A percentile compares a stretch with the other conserved stretches of the same genome.
phyloP scores from a whole-genome alignment of 805 yeast genomes.

The Priceomyces fermenticarens region DNA sequence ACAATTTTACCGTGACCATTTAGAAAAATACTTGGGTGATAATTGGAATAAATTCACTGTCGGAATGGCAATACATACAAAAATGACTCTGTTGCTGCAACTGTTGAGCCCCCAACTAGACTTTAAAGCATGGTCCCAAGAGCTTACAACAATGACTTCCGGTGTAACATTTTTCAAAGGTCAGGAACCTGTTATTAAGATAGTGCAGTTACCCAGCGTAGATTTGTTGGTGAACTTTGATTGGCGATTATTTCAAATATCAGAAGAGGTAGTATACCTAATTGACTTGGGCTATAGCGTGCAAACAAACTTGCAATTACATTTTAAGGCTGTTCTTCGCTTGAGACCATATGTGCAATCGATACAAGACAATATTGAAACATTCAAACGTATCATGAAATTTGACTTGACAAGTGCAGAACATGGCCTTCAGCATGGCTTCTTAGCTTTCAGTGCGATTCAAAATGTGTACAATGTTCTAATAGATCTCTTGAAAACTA shows the following conservation, averaged over 20 bases:
- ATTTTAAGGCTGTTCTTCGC: constrained; percentile 47
- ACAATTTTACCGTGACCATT: constrained; percentile 18
- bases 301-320: constrained; percentile 49
- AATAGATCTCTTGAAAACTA: constrained; percentile 29
- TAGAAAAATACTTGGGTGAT: constrained; percentile 26
- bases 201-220: constrained; percentile 1
- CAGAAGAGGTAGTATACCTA: constrained; percentile 55
- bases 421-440: constrained; percentile 37
- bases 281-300: constrained; percentile 50
- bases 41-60: constrained; percentile 37
- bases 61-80: constrained; percentile 60
- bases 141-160: constrained; percentile 3
- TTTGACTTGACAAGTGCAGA: constrained; percentile 21
- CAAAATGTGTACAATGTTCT: constrained; percentile 30
- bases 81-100: constrained; percentile 42
- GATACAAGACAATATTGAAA: constrained; percentile 48
- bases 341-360: constrained; percentile 57
- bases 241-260: constrained; percentile 34
- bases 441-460: constrained; percentile 38
- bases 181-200: constrained; percentile 4
- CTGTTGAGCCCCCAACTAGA: constrained; percentile 43
- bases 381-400: constrained; percentile 30
- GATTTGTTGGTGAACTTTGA: constrained; percentile 53
- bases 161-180: constrained; percentile 8
- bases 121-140: constrained; percentile 49